Percentiles rank a stretch among this genome's conserved stretches.
Conservation (phyloP, 306 rosid species). For the Trifolium dubium region DNA sequence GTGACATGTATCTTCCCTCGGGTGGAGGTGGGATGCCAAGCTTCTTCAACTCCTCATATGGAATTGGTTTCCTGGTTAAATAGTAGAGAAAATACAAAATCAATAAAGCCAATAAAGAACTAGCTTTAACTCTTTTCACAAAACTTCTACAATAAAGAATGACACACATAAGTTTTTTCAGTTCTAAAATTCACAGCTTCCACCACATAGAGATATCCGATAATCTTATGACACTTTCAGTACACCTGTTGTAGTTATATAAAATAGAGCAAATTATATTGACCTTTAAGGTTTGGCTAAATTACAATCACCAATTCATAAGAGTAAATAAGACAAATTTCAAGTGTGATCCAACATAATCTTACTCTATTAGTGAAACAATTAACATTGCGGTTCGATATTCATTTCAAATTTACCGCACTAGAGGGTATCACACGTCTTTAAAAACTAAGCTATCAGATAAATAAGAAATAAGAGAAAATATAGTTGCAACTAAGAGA, state of each 20-base stretch:
- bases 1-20: slow-evolving; percentile 87
- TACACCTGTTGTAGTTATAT: not conserved
- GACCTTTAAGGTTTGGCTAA: too few relatives aligned
- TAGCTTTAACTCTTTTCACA: not conserved
- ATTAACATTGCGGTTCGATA: too few relatives aligned
- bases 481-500: slow-evolving; percentile 21
- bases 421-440: slow-evolving; percentile 7
- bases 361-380: too few relatives aligned
- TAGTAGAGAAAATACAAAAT: slow-evolving; percentile 17
- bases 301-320: too few relatives aligned
- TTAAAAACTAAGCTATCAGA: not conserved
- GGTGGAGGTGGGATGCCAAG: slow-evolving; percentile 93
- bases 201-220: not conserved
- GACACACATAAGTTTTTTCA: not conserved
- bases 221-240: not conserved
- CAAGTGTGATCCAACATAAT: too few relatives aligned
- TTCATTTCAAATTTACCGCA: not conserved
- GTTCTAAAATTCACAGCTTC: not conserved
- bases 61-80: slow-evolving; percentile 72
- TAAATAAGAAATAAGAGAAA: slow-evolving; percentile 18
- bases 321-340: too few relatives aligned
- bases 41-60: slow-evolving; percentile 72
- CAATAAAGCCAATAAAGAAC: not conserved
- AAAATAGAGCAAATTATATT: too few relatives aligned
- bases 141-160: not conserved